Conservation (phyloP, 2,329 filamentous ascomycete genomes). For the Pyrenophora seminiperda region DNA sequence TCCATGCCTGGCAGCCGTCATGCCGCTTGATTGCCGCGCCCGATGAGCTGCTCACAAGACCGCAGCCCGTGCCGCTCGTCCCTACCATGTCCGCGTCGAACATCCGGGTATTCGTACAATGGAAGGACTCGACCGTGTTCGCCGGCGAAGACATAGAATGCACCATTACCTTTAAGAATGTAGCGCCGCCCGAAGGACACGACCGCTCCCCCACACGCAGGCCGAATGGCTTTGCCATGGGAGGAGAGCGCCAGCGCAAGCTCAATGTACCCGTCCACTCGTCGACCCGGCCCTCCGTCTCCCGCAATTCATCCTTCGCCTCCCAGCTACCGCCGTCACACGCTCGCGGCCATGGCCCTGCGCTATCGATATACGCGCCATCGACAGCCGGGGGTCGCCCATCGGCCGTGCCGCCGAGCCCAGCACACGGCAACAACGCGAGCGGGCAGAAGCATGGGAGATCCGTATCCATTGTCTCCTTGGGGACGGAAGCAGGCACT, state of each 20-base stretch:
- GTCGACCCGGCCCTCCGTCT: conserved; percentile 43
- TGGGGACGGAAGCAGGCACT: conserved; percentile 51
- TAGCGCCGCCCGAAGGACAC: conserved; percentile 58
- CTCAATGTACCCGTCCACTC: conserved; percentile 47
- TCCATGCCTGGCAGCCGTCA: conserved; percentile 28
- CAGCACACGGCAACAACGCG: conserved; percentile 32
- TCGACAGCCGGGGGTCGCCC: conserved; percentile 35
- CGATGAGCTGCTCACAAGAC: conserved; percentile 39
- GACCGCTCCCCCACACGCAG: conserved; percentile 39
- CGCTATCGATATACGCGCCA: conserved; percentile 64
- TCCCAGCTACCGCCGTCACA: conserved; percentile 37
- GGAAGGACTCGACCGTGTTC: conserved; percentile 93
- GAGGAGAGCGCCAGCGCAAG: conserved; percentile 47
- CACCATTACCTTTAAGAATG: conserved; percentile 94
- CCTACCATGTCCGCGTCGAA: conserved; percentile 57
- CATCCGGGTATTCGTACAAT: conserved; percentile 94
- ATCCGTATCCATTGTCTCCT: conserved; percentile 57
- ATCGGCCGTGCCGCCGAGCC: conserved; percentile 30
- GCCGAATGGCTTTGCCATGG: conserved; percentile 45
- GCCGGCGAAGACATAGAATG: conserved; percentile 95
- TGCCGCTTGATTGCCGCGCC: conserved; percentile 33
- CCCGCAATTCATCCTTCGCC: conserved; percentile 44
- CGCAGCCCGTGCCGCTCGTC: conserved; percentile 36
- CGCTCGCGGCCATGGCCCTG: conserved; percentile 67
- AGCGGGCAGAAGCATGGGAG: conserved; percentile 49